A percentile compares a stretch with the other conserved stretches of the same genome.
phyloP scores from a whole-genome alignment of 306 rosid genomes.

The Glycine tomentella region DNA sequence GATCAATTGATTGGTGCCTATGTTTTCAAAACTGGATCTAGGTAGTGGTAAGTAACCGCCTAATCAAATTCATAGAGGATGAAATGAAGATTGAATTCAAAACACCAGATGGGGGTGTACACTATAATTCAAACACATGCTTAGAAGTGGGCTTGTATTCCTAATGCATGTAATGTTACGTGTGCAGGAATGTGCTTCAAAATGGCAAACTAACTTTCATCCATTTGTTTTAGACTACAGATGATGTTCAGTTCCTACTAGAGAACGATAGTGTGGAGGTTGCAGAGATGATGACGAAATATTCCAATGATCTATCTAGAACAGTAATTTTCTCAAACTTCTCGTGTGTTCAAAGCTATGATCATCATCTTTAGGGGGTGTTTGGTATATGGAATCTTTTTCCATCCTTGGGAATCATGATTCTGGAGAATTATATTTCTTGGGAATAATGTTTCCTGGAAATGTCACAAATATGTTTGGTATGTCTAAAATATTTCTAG shows the following conservation, averaged over 20 bases:
- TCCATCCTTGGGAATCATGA: too few relatives aligned
- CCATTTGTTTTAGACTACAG: conserved; percentile 56
- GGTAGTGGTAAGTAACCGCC: too few relatives aligned
- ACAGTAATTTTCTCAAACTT: conserved; percentile 62
- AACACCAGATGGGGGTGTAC: background rate
- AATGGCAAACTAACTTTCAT: conserved; percentile 26
- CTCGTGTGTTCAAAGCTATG: conserved; percentile 1
- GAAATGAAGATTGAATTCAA: background rate
- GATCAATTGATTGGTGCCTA: too few relatives aligned
- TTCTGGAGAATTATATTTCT: background rate
- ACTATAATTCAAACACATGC: background rate
- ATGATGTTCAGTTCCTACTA: conserved; percentile 60
- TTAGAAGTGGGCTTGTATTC: conserved; percentile 22
- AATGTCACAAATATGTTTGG: background rate
- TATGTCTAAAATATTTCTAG: background rate
- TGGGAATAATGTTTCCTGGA: background rate
- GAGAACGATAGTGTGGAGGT: conserved; percentile 60
- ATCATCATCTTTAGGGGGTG: conserved; percentile 10
- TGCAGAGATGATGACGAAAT: conserved; percentile 57
- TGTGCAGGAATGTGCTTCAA: conserved; percentile 16
- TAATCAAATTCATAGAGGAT: too few relatives aligned
- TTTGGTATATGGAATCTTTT: background rate
- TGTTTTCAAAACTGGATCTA: too few relatives aligned
- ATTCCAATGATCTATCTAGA: conserved; percentile 64
- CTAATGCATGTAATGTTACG: conserved; percentile 8